Evolutionary conservation across 2,329 filamentous ascomycete genomes (phyloP).

Genomic region (Cercospora sojina): DNA sequence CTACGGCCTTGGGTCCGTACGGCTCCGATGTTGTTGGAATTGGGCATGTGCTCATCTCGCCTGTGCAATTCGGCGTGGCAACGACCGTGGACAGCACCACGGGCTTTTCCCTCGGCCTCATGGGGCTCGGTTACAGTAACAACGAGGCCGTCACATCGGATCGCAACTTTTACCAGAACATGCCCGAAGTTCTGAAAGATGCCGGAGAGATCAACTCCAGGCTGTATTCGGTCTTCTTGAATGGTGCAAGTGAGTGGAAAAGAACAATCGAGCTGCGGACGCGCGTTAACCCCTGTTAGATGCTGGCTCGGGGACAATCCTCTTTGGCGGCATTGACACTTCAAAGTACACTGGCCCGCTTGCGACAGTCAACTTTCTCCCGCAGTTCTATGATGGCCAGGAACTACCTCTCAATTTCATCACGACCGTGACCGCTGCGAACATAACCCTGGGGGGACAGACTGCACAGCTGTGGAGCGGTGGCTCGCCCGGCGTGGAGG

Average conservation of each 20-base stretch:
- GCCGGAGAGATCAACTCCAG: conserved; percentile 35
- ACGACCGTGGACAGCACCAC: conserved; percentile 31
- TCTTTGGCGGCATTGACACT: conserved; percentile 40
- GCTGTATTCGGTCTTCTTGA: conserved; percentile 38
- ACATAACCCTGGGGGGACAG: conserved; percentile 22
- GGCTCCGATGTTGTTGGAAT: conserved; percentile 33
- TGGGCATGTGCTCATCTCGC: conserved; percentile 31
- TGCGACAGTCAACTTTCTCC: conserved; percentile 36
- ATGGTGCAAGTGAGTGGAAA: conserved; percentile 25
- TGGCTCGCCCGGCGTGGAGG: conserved; percentile 21
- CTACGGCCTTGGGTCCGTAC: conserved; percentile 32
- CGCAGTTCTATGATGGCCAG: conserved; percentile 19
- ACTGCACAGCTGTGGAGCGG: conserved; percentile 27
- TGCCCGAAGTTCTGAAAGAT: conserved; percentile 34
- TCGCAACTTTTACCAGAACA: conserved; percentile 34
- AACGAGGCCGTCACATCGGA: conserved; percentile 30
- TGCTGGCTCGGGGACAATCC: conserved; percentile 33
- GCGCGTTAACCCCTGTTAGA: background rate
- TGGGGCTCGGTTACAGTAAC: conserved; percentile 36
- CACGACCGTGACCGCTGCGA: conserved; percentile 33
- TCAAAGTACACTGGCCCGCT: conserved; percentile 35
- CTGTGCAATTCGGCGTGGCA: conserved; percentile 37
- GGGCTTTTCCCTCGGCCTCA: conserved; percentile 35
- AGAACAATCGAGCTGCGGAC: too few relatives aligned
- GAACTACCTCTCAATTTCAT: conserved; percentile 30